phyloP scores from a whole-genome alignment of 106 monocot species.

The Allium sativum region DNA sequence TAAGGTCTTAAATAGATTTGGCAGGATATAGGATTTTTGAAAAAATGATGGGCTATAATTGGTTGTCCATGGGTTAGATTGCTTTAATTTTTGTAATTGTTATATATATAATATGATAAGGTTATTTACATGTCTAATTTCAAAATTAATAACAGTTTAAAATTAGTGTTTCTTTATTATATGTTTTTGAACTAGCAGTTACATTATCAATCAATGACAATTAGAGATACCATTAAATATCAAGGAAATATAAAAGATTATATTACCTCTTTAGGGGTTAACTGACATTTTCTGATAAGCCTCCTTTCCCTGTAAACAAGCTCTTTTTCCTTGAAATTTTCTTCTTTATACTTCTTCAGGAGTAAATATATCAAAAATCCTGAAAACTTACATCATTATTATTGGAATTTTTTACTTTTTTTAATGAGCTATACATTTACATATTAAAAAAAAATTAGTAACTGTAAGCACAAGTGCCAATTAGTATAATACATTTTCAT shows the following conservation, averaged over 20 bases:
- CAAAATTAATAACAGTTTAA: too few species aligned
- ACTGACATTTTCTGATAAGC: constrained; percentile 89
- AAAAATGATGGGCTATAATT: too few species aligned
- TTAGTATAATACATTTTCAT: neutral
- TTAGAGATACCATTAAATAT: neutral
- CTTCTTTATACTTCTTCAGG: constrained; percentile 62
- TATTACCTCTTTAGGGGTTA: constrained; percentile 95
- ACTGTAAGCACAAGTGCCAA: neutral
- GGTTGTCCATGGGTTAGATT: too few species aligned
- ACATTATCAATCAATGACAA: too few species aligned
- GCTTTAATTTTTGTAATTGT: too few species aligned
- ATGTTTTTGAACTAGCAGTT: too few species aligned
- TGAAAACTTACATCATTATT: constrained; percentile 14
- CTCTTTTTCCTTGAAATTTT: constrained; percentile 80
- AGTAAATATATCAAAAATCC: constrained; percentile 93
- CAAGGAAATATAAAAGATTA: neutral
- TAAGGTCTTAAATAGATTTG: too few species aligned
- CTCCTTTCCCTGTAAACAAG: constrained; percentile 81
- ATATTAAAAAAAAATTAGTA: neutral
- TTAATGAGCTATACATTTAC: neutral
- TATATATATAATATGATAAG: too few species aligned
- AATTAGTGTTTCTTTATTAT: too few species aligned
- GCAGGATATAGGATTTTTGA: too few species aligned
- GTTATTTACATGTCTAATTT: too few species aligned
- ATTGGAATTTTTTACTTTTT: neutral